phyloP scores from a whole-genome alignment of 2,329 filamentous ascomycete species.

The Plenodomus lindquistii region DNA sequence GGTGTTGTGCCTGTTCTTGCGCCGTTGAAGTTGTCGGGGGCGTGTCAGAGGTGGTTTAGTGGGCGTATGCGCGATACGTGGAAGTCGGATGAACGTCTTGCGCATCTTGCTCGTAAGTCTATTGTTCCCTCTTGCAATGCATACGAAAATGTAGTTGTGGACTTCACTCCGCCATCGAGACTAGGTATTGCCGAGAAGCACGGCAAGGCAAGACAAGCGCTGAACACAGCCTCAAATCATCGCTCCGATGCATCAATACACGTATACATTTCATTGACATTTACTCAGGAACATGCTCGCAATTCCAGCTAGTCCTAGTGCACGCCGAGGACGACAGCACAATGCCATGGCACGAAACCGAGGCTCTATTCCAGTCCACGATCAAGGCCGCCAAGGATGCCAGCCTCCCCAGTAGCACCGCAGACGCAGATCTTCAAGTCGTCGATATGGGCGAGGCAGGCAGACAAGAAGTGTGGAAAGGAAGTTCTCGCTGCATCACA shows the following conservation, averaged over 20 bases:
- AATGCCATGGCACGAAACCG: constrained; percentile 42
- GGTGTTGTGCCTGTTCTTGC: constrained; percentile 77
- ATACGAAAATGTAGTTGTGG: not conserved
- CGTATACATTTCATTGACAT: constrained; percentile 2
- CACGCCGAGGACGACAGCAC: constrained; percentile 41
- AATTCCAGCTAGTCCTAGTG: constrained; percentile 34
- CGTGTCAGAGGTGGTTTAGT: constrained; percentile 66
- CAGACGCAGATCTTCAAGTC: constrained; percentile 16
- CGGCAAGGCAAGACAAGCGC: not conserved
- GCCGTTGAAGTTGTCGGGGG: constrained; percentile 70
- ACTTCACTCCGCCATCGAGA: not conserved
- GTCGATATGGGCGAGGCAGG: constrained; percentile 42
- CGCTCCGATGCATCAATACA: not conserved
- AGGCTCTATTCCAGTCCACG: constrained; percentile 35
- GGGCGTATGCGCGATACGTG: constrained; percentile 75
- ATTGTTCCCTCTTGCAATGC: not conserved
- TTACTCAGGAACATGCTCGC: constrained; percentile 14
- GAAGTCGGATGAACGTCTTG: constrained; percentile 71
- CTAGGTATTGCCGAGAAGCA: not conserved
- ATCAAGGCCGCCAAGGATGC: constrained; percentile 26
- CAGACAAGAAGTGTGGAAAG: constrained; percentile 35
- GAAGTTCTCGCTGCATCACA: constrained; percentile 27
- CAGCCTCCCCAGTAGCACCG: constrained; percentile 2
- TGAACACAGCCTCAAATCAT: not conserved
- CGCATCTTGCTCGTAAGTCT: constrained; percentile 53